Evolutionary conservation across 805 yeast genomes (phyloP), one percentile per base, ranked within the genome.

Genomic region (Ascoidea tarda): DNA sequence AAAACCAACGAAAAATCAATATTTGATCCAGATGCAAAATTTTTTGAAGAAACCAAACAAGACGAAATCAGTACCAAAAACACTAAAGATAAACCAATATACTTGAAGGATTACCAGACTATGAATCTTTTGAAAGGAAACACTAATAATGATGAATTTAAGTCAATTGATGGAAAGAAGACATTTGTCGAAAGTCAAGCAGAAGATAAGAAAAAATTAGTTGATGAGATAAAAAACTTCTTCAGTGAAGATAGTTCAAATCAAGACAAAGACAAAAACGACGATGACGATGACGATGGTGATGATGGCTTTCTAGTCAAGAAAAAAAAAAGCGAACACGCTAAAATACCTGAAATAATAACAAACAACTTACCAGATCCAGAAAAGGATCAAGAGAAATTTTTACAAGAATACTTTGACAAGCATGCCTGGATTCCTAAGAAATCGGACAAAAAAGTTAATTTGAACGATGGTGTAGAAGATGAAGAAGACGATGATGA

Each of bases 31-130:
- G 69, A 76, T 16, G 80, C 76, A 8, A 78, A 74, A 61, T 93
- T 93, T 62, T 91, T 86, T 66, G 83, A 82, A 3, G 85, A 82
- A 21, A 75, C 81, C 4, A 82, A 75, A 28, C 69, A 66, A 3
- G 67, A 58, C n/a, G 62, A 53, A 1, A 56, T 56, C 2, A 54
- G 64, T n/a, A 61, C 60, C 42, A 57, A 50, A 16, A 54, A 49
- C 2, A 73, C 71, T 48, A 70, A 72, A 55, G 73, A 76, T 10
- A 87, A 86, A 63, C 96, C 98, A 6, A 72, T 93, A 53, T 87
- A 83, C 64, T 76, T 93, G 66, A 89, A 90, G 60, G 99, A 93
- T 65, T 93, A 90, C 62, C 97, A 93, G 63, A 76, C 98, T 65
- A 78, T 79, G 80, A 84, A 81, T 58, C 66, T 90, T 44, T 69